A percentile compares a stretch with the other conserved stretches of the same genome.
These are phyloP conservation scores for Colletotrichum caudatum DNA, from an alignment of 2,329 filamentous ascomycete genomes.

Conservation along the genomic window DNA sequence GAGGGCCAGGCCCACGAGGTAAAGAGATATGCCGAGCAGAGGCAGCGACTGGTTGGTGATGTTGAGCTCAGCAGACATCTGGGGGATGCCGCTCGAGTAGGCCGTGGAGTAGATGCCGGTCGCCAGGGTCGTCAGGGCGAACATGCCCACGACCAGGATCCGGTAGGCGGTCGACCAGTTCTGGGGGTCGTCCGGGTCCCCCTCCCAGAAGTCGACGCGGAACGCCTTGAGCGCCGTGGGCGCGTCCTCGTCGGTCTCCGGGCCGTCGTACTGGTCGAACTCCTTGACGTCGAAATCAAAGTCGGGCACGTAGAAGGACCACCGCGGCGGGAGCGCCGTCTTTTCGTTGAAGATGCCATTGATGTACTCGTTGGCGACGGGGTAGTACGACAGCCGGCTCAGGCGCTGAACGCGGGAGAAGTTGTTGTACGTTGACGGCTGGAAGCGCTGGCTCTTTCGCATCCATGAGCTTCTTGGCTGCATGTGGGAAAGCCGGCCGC, in stretches of 20 bases:
- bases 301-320: slow-evolving; percentile 43
- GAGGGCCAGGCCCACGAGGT: slow-evolving; percentile 70
- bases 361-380: slow-evolving; percentile 42
- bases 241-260: neutral
- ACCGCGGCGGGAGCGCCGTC: slow-evolving; percentile 41
- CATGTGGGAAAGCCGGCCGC: slow-evolving; percentile 16
- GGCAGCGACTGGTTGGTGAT: slow-evolving; percentile 57
- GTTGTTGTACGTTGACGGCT: neutral
- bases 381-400: slow-evolving; percentile 38
- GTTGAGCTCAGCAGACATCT: slow-evolving; percentile 21
- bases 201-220: slow-evolving; percentile 69
- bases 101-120: slow-evolving; percentile 35
- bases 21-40: slow-evolving; percentile 71
- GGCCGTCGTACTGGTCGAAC: slow-evolving; percentile 25
- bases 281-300: slow-evolving; percentile 42
- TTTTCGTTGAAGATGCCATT: slow-evolving; percentile 41
- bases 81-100: slow-evolving; percentile 34
- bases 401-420: slow-evolving; percentile 33
- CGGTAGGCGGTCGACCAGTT: slow-evolving; percentile 31
- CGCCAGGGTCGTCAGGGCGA: slow-evolving; percentile 34
- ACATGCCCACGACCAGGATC: slow-evolving; percentile 33
- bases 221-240: slow-evolving; percentile 52
- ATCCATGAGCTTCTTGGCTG: slow-evolving; percentile 39
- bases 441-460: slow-evolving; percentile 32
- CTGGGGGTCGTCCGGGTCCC: slow-evolving; percentile 64